Evolutionary conservation across 805 yeast species (phyloP).

Genomic region (Candida pseudofarinosa): DNA sequence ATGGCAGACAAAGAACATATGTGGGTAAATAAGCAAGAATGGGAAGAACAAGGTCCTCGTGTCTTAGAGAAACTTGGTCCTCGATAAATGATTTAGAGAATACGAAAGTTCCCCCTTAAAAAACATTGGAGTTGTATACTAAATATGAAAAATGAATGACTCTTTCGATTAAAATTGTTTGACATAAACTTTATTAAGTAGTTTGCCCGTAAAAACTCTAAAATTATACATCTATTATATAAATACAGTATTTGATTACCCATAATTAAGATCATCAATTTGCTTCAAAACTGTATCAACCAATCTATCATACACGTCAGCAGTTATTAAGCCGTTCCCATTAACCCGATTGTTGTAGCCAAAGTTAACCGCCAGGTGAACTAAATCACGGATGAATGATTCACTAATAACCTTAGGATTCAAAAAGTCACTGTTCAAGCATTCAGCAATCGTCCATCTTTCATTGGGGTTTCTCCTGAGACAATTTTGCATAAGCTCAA

Average conservation of each 20-base stretch:
- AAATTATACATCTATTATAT: neutral
- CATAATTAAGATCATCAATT: constrained; percentile 34
- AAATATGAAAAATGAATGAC: neutral
- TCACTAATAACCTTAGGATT: constrained; percentile 71
- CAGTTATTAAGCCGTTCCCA: constrained; percentile 39
- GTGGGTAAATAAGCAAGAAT: constrained; percentile 95
- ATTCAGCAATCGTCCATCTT: constrained; percentile 61
- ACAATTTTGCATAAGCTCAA: constrained; percentile 71
- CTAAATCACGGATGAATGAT: constrained; percentile 62
- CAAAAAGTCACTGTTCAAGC: constrained; percentile 62
- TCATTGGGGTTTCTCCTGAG: constrained; percentile 64
- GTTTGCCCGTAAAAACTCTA: neutral
- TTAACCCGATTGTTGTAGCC: constrained; percentile 47
- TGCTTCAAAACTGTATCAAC: constrained; percentile 37
- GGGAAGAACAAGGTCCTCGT: constrained; percentile 95
- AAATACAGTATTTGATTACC: constrained; percentile 12
- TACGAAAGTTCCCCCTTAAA: neutral
- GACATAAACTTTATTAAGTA: neutral
- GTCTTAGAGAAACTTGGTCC: constrained; percentile 88
- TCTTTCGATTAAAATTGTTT: too few species aligned
- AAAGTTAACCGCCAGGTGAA: constrained; percentile 71
- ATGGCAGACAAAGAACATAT: constrained; percentile 98
- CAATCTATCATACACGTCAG: constrained; percentile 36
- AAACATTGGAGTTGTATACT: neutral
- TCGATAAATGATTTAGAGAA: constrained; percentile 41